Evolutionary conservation across 192 early-diverging fungal species (phyloP).

Genomic region (Coemansia sp.): DNA sequence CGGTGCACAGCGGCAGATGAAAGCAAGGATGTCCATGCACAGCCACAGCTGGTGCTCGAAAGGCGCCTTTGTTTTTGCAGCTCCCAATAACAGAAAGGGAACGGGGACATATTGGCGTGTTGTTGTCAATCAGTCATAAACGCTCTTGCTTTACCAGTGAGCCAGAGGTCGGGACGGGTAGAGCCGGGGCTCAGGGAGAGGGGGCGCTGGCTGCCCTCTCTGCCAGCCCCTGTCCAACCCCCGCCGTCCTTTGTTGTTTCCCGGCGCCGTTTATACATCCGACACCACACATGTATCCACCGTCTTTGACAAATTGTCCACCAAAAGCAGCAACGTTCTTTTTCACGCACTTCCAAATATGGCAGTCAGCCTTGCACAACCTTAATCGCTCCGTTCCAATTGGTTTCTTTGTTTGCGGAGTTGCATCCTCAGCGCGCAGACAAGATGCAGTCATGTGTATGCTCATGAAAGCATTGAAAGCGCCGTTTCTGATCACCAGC

Average conservation of each 20-base stretch:
- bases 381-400: background rate
- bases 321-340: too few relatives aligned
- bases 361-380: conserved; percentile 3
- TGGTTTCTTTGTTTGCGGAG: background rate
- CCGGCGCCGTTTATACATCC: background rate
- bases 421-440: background rate
- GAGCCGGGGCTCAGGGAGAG: background rate
- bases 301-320: background rate
- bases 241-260: background rate
- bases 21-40: conserved; percentile 13
- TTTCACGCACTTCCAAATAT: conserved; percentile 2
- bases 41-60: conserved; percentile 23
- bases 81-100: conserved; percentile 17
- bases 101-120: conserved; percentile 1
- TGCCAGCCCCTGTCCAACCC: background rate
- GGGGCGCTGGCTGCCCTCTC: background rate
- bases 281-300: background rate
- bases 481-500: background rate
- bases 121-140: conserved; percentile 14
- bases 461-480: background rate
- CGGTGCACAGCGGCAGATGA: conserved; percentile 1
- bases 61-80: conserved; percentile 1
- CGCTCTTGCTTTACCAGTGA: background rate
- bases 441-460: background rate
- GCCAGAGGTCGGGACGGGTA: background rate